phyloP scores from a whole-genome alignment of 306 rosid genomes.

The Prinsepia uniflora region DNA sequence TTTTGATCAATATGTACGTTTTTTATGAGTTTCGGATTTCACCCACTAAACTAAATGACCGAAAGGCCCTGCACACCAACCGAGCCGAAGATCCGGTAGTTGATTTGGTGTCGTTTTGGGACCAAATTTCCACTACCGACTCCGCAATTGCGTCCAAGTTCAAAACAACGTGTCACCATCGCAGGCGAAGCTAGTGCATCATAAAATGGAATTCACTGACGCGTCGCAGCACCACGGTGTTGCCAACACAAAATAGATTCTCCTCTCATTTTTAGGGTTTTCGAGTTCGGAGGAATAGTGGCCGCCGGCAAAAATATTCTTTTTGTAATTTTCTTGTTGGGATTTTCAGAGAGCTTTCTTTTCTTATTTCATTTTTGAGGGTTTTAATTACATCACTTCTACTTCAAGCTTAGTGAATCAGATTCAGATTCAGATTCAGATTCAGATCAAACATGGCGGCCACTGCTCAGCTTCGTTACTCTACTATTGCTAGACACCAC shows the following conservation, averaged over 20 bases:
- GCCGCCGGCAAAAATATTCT: background rate
- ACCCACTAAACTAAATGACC: background rate
- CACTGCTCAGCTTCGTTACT: slow-evolving; percentile 56
- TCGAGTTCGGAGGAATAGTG: background rate
- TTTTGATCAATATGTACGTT: no score
- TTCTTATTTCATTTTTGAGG: background rate
- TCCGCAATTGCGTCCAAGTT: background rate
- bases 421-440: background rate
- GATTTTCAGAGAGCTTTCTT: background rate
- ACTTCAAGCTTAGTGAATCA: no score
- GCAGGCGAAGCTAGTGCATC: background rate
- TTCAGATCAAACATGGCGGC: slow-evolving; percentile 43
- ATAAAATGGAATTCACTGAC: background rate
- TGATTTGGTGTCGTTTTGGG: background rate
- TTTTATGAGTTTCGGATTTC: background rate
- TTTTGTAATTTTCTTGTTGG: background rate
- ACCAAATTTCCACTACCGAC: background rate
- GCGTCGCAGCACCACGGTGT: background rate
- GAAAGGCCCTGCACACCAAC: background rate
- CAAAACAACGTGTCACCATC: background rate
- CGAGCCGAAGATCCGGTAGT: background rate
- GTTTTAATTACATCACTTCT: no score
- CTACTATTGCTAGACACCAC: slow-evolving; percentile 35
- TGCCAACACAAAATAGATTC: background rate
- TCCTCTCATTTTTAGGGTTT: background rate